phyloP scores from a whole-genome alignment of 1,284 basidiomycete species.

The Pyrrhoderma noxium region DNA sequence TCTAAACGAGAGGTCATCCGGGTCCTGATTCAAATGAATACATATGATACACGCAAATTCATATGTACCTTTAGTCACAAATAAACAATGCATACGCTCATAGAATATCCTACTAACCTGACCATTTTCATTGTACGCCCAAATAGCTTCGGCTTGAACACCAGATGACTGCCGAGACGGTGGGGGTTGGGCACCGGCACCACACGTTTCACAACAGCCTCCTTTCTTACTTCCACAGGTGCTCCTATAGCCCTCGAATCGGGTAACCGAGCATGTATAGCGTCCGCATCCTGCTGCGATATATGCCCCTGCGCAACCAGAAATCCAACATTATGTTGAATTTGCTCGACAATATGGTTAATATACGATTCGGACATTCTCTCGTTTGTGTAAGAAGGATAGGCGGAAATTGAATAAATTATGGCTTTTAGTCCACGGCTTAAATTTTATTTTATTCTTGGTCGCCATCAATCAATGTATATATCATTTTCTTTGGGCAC shows the following conservation, averaged over 20 bases:
- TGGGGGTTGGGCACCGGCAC: constrained; percentile 25
- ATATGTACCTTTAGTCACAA: neutral
- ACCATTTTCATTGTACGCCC: constrained; percentile 64
- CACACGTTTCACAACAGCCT: constrained; percentile 18
- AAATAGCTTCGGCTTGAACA: constrained; percentile 45
- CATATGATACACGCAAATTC: neutral
- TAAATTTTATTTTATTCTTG: too few species aligned
- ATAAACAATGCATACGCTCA: neutral
- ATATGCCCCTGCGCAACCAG: constrained; percentile 53
- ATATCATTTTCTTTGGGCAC: too few species aligned
- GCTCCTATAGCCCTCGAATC: neutral
- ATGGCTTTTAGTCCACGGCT: too few species aligned
- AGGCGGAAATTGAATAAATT: too few species aligned
- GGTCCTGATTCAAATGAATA: constrained; percentile 35
- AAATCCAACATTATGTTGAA: constrained; percentile 55
- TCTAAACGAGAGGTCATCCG: constrained; percentile 51
- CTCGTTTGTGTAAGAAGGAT: too few species aligned
- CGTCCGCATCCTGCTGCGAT: constrained; percentile 41
- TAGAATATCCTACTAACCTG: constrained; percentile 29
- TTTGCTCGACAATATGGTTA: constrained; percentile 52
- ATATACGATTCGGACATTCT: constrained; percentile 22
- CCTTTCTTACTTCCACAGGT: constrained; percentile 9
- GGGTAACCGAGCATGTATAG: constrained; percentile 46
- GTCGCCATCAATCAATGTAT: too few species aligned
- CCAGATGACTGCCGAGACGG: constrained; percentile 29